These are phyloP conservation scores for Lagenidium giganteum DNA, from an alignment of 352 stramenopile genomes.

Conservation along the genomic window DNA sequence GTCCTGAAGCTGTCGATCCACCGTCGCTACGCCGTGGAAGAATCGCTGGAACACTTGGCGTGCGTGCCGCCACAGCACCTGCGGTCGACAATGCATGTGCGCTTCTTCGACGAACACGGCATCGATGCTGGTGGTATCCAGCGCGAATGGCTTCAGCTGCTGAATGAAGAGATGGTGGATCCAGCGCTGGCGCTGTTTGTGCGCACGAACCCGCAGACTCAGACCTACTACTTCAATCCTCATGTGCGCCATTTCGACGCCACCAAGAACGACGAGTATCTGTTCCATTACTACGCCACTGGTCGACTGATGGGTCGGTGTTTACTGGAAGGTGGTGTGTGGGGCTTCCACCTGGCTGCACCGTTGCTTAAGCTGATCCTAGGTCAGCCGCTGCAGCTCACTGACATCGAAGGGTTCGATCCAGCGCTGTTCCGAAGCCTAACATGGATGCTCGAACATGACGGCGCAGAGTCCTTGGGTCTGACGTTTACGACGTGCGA, in stretches of 20 bases:
- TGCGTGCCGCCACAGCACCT: slow-evolving; percentile 32
- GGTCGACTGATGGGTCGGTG: slow-evolving; percentile 51
- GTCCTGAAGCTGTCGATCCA: slow-evolving; percentile 25
- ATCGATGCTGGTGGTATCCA: slow-evolving; percentile 73
- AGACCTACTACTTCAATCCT: slow-evolving; percentile 47
- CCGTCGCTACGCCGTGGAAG: slow-evolving; percentile 7
- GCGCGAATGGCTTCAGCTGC: slow-evolving; percentile 72
- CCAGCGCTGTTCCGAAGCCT: slow-evolving; percentile 43
- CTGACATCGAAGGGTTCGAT: slow-evolving; percentile 84
- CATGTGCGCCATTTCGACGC: too few species aligned
- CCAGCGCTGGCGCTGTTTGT: slow-evolving; percentile 29
- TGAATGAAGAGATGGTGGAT: slow-evolving; percentile 39
- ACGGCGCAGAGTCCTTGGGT: slow-evolving; percentile 33
- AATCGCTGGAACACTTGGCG: slow-evolving; percentile 2
- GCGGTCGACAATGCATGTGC: slow-evolving; percentile 52
- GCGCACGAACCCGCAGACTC: slow-evolving; percentile 33
- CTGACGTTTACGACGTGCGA: slow-evolving; percentile 31
- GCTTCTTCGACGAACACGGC: slow-evolving; percentile 64
- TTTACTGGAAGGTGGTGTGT: slow-evolving; percentile 86
- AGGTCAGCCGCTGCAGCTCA: slow-evolving; percentile 91
- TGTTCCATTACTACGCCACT: slow-evolving; percentile 36
- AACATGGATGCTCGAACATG: slow-evolving; percentile 37
- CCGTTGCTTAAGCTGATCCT: slow-evolving; percentile 97
- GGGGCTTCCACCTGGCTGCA: slow-evolving; percentile 90
- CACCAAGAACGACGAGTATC: too few species aligned